phyloP scores from a whole-genome alignment of 495 filamentous ascomycete genomes.

The Sphaerosporella brunnea region DNA sequence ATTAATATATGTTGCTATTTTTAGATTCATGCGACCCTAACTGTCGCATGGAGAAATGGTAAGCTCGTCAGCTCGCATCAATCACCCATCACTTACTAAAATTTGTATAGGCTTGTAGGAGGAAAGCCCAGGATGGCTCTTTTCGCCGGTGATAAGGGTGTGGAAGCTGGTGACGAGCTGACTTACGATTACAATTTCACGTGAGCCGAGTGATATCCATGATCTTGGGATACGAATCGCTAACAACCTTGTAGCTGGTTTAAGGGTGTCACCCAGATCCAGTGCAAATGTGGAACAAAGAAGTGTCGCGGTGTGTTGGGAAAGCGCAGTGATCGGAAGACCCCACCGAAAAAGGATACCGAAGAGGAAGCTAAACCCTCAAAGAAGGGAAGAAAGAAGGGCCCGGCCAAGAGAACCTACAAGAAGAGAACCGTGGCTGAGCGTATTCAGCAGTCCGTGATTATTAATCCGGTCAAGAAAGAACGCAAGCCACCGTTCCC shows the following conservation, averaged over 20 bases:
- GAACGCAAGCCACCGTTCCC: conserved; percentile 17
- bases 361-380: conserved; percentile 36
- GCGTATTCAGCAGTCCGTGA: conserved; percentile 23
- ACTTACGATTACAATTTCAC: conserved; percentile 99
- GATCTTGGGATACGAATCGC: background rate
- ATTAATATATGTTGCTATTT: conserved; percentile 3
- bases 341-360: conserved; percentile 1
- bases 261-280: conserved; percentile 34
- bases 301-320: conserved; percentile 67
- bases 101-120: conserved; percentile 46
- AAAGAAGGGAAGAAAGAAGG: conserved; percentile 38
- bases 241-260: conserved; percentile 20
- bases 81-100: too few relatives aligned
- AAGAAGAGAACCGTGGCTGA: conserved; percentile 31
- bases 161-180: conserved; percentile 85
- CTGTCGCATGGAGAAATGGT: conserved; percentile 84
- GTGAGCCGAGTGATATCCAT: conserved; percentile 36
- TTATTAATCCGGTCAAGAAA: conserved; percentile 9
- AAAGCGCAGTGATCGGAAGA: conserved; percentile 16
- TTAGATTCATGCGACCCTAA: conserved; percentile 82
- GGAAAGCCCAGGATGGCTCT: conserved; percentile 93
- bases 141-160: conserved; percentile 74
- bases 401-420: background rate
- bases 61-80: conserved; percentile 3
- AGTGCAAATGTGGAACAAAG: conserved; percentile 60